Evolutionary conservation across 2,329 filamentous ascomycete genomes (phyloP).

Genomic region (Trichoderma sp.): DNA sequence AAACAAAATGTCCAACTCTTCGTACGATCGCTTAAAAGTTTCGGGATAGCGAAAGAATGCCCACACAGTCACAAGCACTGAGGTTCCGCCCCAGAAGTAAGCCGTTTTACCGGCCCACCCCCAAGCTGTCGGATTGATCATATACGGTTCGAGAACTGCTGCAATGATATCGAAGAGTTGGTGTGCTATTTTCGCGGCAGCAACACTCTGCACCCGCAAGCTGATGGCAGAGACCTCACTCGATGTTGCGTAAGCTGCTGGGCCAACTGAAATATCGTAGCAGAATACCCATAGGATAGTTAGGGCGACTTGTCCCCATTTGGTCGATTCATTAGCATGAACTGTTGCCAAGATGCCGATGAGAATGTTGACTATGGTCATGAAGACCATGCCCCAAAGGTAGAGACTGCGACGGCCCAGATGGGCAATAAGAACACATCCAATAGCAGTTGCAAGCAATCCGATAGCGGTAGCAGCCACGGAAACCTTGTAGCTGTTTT

Average conservation of each 20-base stretch:
- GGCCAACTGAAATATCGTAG: constrained; percentile 55
- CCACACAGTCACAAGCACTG: constrained; percentile 51
- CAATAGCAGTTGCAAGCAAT: constrained; percentile 41
- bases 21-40: constrained; percentile 51
- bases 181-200: constrained; percentile 47
- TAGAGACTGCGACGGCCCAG: constrained; percentile 50
- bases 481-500: constrained; percentile 13
- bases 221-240: constrained; percentile 56
- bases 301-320: constrained; percentile 46
- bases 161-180: constrained; percentile 53
- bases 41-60: constrained; percentile 55
- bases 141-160: constrained; percentile 39
- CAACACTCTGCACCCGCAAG: constrained; percentile 56
- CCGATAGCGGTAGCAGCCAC: constrained; percentile 14
- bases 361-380: constrained; percentile 37
- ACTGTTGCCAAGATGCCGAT: constrained; percentile 40
- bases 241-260: constrained; percentile 54
- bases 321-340: constrained; percentile 48
- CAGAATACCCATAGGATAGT: constrained; percentile 45
- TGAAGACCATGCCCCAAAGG: constrained; percentile 42
- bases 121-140: constrained; percentile 49
- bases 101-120: constrained; percentile 51
- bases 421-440: constrained; percentile 43
- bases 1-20: constrained; percentile 41
- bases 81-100: constrained; percentile 51